phyloP scores from a whole-genome alignment of 768 basidiomycete genomes.

The Termitomyces sp. region DNA sequence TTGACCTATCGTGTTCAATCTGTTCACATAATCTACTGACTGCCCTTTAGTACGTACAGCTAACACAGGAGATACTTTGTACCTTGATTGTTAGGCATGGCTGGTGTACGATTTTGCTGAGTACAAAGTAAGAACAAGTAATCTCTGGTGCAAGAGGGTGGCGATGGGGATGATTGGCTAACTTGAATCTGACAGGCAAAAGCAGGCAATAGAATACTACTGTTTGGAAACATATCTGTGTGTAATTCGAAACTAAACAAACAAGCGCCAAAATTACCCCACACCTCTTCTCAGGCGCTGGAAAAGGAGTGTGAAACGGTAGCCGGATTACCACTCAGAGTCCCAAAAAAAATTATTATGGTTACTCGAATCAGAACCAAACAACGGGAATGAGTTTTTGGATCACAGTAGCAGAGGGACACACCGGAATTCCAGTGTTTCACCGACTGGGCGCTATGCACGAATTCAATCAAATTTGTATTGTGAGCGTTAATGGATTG shows the following conservation, averaged over 20 bases:
- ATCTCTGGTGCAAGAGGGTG: not conserved
- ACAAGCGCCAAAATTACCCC: not conserved
- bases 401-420: not conserved
- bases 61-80: not conserved
- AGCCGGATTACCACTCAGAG: not conserved
- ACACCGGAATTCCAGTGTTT: not conserved
- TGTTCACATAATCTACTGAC: constrained; percentile 17
- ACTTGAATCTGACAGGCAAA: not conserved
- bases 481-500: no score
- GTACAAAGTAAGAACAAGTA: not conserved
- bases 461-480: not conserved
- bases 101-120: not conserved
- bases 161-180: no score
- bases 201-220: not conserved
- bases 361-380: not conserved
- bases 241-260: no score
- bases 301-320: not conserved
- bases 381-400: no score
- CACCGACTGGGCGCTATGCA: not conserved
- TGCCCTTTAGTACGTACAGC: not conserved
- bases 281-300: not conserved
- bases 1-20: constrained; percentile 19
- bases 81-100: not conserved
- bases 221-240: not conserved
- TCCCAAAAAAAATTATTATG: not conserved